Percentiles rank a stretch among this genome's conserved stretches.
Conservation (phyloP, 2,329 filamentous ascomycete genomes). For the Elsinoe ampelina region DNA sequence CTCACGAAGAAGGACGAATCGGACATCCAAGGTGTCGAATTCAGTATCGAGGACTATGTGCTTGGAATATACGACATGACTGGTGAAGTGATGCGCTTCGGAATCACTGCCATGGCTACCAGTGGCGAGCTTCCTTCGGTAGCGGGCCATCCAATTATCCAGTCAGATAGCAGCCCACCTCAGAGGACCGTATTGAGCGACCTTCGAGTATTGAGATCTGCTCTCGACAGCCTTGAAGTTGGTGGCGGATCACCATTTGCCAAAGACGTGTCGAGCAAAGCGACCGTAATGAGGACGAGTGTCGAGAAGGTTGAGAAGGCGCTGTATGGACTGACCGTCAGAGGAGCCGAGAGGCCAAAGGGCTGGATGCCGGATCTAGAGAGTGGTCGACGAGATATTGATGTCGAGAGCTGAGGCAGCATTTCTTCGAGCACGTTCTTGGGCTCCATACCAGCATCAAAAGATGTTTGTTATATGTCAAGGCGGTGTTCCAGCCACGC, state of each 20-base stretch:
- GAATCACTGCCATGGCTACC: constrained; percentile 77
- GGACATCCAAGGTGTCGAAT: constrained; percentile 43
- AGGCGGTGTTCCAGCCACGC: too few species aligned
- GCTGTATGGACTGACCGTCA: constrained; percentile 76
- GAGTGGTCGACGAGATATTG: constrained; percentile 30
- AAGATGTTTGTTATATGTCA: too few species aligned
- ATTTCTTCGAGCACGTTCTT: too few species aligned
- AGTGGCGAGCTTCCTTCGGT: constrained; percentile 45
- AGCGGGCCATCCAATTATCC: constrained; percentile 28
- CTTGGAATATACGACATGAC: constrained; percentile 89
- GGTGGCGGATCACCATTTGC: constrained; percentile 43
- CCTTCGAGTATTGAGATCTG: constrained; percentile 65
- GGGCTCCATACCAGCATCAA: too few species aligned
- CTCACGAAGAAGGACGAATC: constrained; percentile 24
- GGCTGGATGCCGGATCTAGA: constrained; percentile 81
- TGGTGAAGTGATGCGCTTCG: constrained; percentile 95
- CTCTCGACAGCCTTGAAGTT: constrained; percentile 64
- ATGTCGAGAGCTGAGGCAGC: constrained; percentile 30
- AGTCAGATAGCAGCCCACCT: constrained; percentile 22
- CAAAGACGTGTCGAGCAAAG: constrained; percentile 65
- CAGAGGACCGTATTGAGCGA: constrained; percentile 64
- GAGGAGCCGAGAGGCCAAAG: constrained; percentile 78
- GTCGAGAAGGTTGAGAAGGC: constrained; percentile 91
- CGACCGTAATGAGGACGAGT: constrained; percentile 75
- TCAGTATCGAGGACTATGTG: constrained; percentile 78